phyloP scores from a whole-genome alignment of 73 alveolate species.

The Loxodes magnus region DNA sequence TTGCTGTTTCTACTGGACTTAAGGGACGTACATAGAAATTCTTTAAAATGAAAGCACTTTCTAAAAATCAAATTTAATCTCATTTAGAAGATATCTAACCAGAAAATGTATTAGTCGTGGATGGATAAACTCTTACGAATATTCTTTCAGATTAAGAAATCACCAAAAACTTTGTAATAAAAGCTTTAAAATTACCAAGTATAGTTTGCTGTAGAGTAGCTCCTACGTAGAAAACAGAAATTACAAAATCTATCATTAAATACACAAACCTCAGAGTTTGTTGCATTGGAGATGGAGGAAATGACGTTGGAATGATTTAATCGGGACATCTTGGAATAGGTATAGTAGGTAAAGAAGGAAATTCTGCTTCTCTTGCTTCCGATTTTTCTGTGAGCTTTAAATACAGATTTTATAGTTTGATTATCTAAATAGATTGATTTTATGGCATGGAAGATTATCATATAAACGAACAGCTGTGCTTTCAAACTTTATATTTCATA shows the following conservation, averaged over 20 bases:
- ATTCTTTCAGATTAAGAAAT: conserved; percentile 19
- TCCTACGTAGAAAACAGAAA: conserved; percentile 92
- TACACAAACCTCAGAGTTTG: conserved; percentile 69
- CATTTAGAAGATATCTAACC: conserved; percentile 8
- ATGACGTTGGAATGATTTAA: conserved; percentile 95
- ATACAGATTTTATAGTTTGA: conserved; percentile 76
- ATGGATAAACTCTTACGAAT: conserved; percentile 21
- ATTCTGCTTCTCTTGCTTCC: conserved; percentile 94
- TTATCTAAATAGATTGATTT: conserved; percentile 50
- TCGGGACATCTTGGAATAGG: conserved; percentile 94
- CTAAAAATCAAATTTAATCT: conserved; percentile 8
- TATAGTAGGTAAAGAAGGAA: conserved; percentile 84
- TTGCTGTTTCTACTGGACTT: conserved; percentile 61
- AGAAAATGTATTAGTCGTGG: conserved; percentile 30
- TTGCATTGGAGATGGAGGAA: conserved; percentile 98
- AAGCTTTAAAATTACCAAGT: conserved; percentile 34
- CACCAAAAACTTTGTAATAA: conserved; percentile 18
- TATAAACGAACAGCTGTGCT: conserved; percentile 83
- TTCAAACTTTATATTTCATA: conserved; percentile 84
- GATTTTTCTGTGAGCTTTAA: no score
- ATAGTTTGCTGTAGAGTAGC: conserved; percentile 95
- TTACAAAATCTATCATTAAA: conserved; percentile 64
- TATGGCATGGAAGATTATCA: conserved; percentile 94
- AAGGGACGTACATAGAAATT: conserved; percentile 24
- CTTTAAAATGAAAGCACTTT: conserved; percentile 22